Percentiles rank a stretch among this genome's conserved stretches.
Conservation (phyloP, 768 basidiomycete genomes). For the Russula foetens region DNA sequence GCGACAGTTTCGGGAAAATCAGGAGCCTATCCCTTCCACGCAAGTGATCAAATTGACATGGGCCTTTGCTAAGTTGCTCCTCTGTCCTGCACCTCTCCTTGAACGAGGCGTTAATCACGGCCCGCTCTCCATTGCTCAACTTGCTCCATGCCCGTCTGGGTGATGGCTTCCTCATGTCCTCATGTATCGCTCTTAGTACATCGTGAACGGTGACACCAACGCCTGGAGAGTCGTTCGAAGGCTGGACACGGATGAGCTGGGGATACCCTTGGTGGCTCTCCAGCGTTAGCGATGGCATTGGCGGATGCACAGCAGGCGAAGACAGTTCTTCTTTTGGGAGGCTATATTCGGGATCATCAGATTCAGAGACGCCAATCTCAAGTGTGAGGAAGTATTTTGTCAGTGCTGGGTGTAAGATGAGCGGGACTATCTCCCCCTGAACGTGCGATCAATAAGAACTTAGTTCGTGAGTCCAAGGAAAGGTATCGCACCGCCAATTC, state of each 20-base stretch:
- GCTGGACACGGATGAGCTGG: background rate
- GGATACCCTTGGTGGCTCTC: slow-evolving; percentile 10
- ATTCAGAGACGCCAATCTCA: background rate
- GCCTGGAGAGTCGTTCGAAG: background rate
- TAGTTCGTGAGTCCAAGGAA: too few species aligned
- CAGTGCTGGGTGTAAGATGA: slow-evolving; percentile 1
- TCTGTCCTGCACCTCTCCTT: background rate
- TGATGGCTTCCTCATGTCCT: background rate
- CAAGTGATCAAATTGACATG: background rate
- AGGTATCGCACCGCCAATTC: background rate
- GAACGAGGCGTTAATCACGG: background rate
- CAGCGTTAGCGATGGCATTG: background rate
- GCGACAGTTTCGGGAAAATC: background rate
- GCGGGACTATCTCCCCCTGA: background rate
- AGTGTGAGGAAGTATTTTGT: slow-evolving; percentile 6
- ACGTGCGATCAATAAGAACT: background rate
- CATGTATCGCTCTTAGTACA: background rate
- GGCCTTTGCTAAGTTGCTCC: background rate
- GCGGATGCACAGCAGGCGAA: background rate
- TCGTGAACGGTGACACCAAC: slow-evolving; percentile 1
- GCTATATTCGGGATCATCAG: background rate
- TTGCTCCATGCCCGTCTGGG: background rate
- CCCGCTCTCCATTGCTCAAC: background rate
- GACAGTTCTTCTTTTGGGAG: slow-evolving; percentile 3
- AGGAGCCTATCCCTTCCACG: slow-evolving; percentile 3